Evolutionary conservation across 2,329 filamentous ascomycete species (phyloP).

Genomic region (Sporothrix inflata): DNA sequence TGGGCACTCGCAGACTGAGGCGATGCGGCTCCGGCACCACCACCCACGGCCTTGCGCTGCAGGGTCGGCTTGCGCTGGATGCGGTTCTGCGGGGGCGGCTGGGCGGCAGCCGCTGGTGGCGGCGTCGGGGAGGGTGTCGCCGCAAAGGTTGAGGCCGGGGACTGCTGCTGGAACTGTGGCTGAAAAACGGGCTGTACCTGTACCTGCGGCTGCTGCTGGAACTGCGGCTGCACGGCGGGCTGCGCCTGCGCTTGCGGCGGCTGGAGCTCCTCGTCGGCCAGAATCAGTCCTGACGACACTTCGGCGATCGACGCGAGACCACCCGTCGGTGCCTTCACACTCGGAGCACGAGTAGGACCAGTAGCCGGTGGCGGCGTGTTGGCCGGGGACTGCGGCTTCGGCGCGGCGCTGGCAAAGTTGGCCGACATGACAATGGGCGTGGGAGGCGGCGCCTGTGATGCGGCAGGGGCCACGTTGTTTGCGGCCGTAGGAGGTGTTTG

Average conservation of each 20-base stretch:
- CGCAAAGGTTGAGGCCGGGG: not conserved
- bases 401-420: constrained; percentile 18
- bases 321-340: not conserved
- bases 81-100: not conserved
- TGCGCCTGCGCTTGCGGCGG: not conserved
- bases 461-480: not conserved
- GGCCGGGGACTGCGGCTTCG: not conserved
- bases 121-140: constrained; percentile 2
- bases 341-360: not conserved
- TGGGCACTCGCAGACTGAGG: constrained; percentile 5
- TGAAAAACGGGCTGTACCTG: not conserved
- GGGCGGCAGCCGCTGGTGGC: not conserved
- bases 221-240: not conserved
- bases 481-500: not conserved
- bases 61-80: constrained; percentile 28
- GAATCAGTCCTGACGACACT: constrained; percentile 40
- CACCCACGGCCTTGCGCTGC: constrained; percentile 15
- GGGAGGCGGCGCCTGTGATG: not conserved
- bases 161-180: constrained; percentile 12
- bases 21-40: not conserved
- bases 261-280: constrained; percentile 33
- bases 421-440: not conserved
- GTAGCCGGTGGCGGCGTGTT: not conserved
- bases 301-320: constrained; percentile 31
- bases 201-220: not conserved